phyloP scores from a whole-genome alignment of 2,329 filamentous ascomycete species.

The Cladorrhinum sp. region DNA sequence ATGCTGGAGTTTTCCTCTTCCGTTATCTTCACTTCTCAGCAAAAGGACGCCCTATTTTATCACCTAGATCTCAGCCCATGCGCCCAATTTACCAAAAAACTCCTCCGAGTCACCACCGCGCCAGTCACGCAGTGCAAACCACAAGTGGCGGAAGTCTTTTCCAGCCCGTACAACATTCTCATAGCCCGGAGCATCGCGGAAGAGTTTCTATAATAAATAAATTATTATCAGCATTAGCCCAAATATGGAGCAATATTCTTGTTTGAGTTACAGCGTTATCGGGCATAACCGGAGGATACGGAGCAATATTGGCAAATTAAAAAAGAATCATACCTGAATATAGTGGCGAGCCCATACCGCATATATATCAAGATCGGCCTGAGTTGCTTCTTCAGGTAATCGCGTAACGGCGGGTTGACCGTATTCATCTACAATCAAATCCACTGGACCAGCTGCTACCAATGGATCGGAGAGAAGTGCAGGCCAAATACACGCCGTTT shows the following conservation, averaged over 20 bases:
- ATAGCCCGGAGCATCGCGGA: conserved; percentile 19
- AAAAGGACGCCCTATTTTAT: too few relatives aligned
- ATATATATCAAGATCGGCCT: conserved; percentile 24
- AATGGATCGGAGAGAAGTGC: conserved; percentile 28
- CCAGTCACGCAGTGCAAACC: conserved; percentile 29
- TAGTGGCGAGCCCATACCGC: conserved; percentile 27
- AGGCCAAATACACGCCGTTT: conserved; percentile 32
- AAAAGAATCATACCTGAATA: conserved; percentile 24
- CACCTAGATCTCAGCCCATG: conserved; percentile 14
- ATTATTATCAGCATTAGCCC: neutral
- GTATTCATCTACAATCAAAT: conserved; percentile 9
- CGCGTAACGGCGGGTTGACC: conserved; percentile 6
- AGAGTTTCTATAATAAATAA: conserved; percentile 15
- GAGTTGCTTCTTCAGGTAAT: conserved; percentile 12
- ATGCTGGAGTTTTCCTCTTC: too few relatives aligned
- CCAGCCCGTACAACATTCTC: conserved; percentile 26
- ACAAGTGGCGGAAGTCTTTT: conserved; percentile 31
- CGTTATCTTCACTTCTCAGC: too few relatives aligned
- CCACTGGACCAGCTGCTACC: conserved; percentile 6
- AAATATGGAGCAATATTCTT: neutral
- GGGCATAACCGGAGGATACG: neutral
- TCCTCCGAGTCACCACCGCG: conserved; percentile 15
- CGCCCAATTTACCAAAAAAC: conserved; percentile 16
- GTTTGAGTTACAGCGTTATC: too few relatives aligned
- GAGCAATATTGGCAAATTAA: neutral